Evolutionary conservation across 2,329 filamentous ascomycete genomes (phyloP).

Genomic region (Torrubiellomyces zombiae): DNA sequence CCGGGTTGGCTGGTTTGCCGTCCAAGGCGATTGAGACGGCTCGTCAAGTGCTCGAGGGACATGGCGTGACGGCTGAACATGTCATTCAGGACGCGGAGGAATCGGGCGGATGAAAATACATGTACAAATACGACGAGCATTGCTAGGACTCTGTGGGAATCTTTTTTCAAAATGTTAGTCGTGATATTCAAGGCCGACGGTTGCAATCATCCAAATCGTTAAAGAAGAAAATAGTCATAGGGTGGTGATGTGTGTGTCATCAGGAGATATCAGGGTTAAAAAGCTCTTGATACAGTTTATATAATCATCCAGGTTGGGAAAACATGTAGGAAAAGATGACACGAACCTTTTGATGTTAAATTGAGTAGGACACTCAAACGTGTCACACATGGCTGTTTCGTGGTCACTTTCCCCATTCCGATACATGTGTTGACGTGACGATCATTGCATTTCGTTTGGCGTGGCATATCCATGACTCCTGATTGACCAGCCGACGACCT

Average conservation of each 20-base stretch:
- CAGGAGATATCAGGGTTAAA: constrained; percentile 49
- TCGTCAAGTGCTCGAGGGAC: constrained; percentile 29
- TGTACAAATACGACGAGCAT: constrained; percentile 3
- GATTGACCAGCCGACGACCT: constrained; percentile 31
- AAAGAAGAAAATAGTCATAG: constrained; percentile 32
- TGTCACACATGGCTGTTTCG: constrained; percentile 3
- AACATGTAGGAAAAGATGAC: constrained; percentile 5
- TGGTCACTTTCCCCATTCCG: background rate
- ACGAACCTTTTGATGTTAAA: constrained; percentile 27
- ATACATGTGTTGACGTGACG: constrained; percentile 6
- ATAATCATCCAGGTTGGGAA: constrained; percentile 33
- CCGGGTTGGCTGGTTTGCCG: constrained; percentile 67
- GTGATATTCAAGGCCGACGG: constrained; percentile 16
- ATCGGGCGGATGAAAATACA: constrained; percentile 2
- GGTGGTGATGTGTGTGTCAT: constrained; percentile 40
- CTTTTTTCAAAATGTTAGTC: constrained; percentile 18
- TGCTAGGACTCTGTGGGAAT: no score
- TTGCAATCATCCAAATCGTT: constrained; percentile 5
- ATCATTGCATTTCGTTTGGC: constrained; percentile 14
- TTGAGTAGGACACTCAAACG: background rate
- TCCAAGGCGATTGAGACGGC: constrained; percentile 55
- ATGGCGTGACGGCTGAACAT: constrained; percentile 1
- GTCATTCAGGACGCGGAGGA: constrained; percentile 4
- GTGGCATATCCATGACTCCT: constrained; percentile 16
- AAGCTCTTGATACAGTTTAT: constrained; percentile 42